Evolutionary conservation across 257 asterid species (phyloP), one percentile per base, ranked within the genome.

Genomic region (Plantago ovata): DNA sequence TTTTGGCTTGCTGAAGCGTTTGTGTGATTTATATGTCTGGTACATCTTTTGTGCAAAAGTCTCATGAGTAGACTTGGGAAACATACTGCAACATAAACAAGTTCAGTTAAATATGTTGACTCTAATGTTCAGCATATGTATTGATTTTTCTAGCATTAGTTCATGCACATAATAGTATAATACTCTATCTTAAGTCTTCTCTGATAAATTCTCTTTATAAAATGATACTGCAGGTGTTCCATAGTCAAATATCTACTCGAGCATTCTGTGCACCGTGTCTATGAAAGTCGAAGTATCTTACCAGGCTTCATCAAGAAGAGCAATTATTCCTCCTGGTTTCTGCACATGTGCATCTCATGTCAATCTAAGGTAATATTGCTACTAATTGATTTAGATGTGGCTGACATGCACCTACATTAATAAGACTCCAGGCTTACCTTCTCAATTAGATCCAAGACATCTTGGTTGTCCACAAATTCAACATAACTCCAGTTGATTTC

Each of bases 291-390:
- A 59, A 61, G 49, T 54, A 47, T 61, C 92, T 11, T 82, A 89
- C 97, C 97, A 89, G 76, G 97, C 97, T 78, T 89, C 97, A 69
- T 89, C 97, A 45, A 89, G 97, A 67, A 89, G 97, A 64, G 97
- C 95, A 68, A 89, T 80, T 68, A 89, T 82, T 64, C 97, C 97
- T 75, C 97, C 97, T 42, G 87, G 97, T 86, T 89, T 89, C 97
- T 89, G 95, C 75, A 76, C 43, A 71, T 57, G 51, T 60, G 56
- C 41, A 64, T 54, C 38, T 60, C 60, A 38, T 11, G 39, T 62
- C 49, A 48, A 56, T 41, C 48, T 63, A 45, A 62, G 58, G 54
- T 67, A 22, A 32, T 5, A 51, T 24, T 42, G 60, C 53, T 42
- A 46, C 38, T 47, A 41, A 32, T 47, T 51, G 66, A 72, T 69